A percentile compares a stretch with the other conserved stretches of the same genome.
These are phyloP conservation scores for Keithomyces neogunnii DNA, from an alignment of 2,329 filamentous ascomycete species.

Conservation along the genomic window DNA sequence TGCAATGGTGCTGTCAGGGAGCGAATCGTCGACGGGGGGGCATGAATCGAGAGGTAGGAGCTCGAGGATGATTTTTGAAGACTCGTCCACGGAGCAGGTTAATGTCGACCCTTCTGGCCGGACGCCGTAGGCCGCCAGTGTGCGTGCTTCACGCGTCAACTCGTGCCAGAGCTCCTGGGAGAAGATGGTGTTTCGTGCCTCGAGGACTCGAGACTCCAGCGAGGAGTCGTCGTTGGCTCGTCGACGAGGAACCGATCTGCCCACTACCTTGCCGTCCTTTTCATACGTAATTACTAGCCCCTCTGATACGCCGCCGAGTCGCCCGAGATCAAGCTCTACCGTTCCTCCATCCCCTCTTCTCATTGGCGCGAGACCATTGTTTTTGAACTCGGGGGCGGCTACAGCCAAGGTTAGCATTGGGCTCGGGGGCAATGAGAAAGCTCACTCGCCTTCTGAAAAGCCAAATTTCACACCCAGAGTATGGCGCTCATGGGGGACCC, in stretches of 20 bases:
- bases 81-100: slow-evolving; percentile 42
- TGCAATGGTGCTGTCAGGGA: slow-evolving; percentile 44
- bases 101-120: slow-evolving; percentile 51
- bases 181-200: slow-evolving; percentile 71
- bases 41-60: slow-evolving; percentile 51
- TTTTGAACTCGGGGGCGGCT: slow-evolving; percentile 49
- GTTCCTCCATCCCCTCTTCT: slow-evolving; percentile 65
- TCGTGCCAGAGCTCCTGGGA: slow-evolving; percentile 88
- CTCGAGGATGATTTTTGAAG: slow-evolving; percentile 54
- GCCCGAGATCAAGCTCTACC: slow-evolving; percentile 62
- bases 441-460: slow-evolving; percentile 60
- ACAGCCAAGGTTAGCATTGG: slow-evolving; percentile 16
- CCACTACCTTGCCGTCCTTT: slow-evolving; percentile 47
- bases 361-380: slow-evolving; percentile 74
- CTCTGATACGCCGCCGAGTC: slow-evolving; percentile 41
- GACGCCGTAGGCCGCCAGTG: slow-evolving; percentile 63
- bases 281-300: slow-evolving; percentile 61
- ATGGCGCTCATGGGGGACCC: slow-evolving; percentile 63
- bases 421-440: neutral
- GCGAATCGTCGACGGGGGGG: slow-evolving; percentile 20
- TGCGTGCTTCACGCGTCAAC: slow-evolving; percentile 71
- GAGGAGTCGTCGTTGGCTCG: slow-evolving; percentile 42
- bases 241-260: slow-evolving; percentile 43
- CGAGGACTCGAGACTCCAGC: slow-evolving; percentile 60
- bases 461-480: slow-evolving; percentile 82